Evolutionary conservation across 768 basidiomycete species (phyloP).

Genomic region (Chiua virens): DNA sequence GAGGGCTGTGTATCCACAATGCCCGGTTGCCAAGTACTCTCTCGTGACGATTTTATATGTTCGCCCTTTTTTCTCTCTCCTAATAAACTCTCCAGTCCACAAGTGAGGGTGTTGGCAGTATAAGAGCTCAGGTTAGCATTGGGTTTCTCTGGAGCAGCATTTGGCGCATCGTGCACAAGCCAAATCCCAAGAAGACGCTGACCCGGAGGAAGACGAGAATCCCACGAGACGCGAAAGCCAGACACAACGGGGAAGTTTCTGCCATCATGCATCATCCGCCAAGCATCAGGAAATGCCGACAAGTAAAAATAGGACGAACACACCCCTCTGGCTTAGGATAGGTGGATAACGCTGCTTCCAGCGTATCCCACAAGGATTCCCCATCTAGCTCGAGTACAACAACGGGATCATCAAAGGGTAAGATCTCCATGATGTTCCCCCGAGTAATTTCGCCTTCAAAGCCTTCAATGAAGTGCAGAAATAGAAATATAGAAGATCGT

Average conservation of each 20-base stretch:
- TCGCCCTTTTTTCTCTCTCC: slow-evolving; percentile 41
- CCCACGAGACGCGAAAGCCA: slow-evolving; percentile 80
- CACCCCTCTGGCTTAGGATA: slow-evolving; percentile 91
- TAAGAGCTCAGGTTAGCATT: slow-evolving; percentile 1
- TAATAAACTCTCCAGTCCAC: slow-evolving; percentile 52
- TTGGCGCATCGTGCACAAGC: slow-evolving; percentile 40
- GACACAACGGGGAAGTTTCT: slow-evolving; percentile 88
- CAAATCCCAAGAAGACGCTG: slow-evolving; percentile 69
- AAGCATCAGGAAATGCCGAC: too few species aligned
- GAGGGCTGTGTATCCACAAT: slow-evolving; percentile 73
- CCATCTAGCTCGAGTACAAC: slow-evolving; percentile 79
- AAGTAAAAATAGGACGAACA: too few species aligned
- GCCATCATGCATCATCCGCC: too few species aligned
- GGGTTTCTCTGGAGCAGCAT: slow-evolving; percentile 7
- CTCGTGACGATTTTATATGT: slow-evolving; percentile 75
- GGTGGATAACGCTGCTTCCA: slow-evolving; percentile 67
- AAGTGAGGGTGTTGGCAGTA: slow-evolving; percentile 23
- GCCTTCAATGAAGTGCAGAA: too few species aligned
- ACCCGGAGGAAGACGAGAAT: slow-evolving; percentile 66
- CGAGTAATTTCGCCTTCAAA: slow-evolving; percentile 48
- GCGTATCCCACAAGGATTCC: slow-evolving; percentile 67
- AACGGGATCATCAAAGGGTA: slow-evolving; percentile 84
- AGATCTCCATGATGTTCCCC: slow-evolving; percentile 80
- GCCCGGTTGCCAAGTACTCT: slow-evolving; percentile 78
- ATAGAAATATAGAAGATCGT: background rate